Evolutionary conservation across 208 protist species (phyloP), one percentile per base, ranked within the genome.

Genomic region (Leptomonas pyrrhocoris): DNA sequence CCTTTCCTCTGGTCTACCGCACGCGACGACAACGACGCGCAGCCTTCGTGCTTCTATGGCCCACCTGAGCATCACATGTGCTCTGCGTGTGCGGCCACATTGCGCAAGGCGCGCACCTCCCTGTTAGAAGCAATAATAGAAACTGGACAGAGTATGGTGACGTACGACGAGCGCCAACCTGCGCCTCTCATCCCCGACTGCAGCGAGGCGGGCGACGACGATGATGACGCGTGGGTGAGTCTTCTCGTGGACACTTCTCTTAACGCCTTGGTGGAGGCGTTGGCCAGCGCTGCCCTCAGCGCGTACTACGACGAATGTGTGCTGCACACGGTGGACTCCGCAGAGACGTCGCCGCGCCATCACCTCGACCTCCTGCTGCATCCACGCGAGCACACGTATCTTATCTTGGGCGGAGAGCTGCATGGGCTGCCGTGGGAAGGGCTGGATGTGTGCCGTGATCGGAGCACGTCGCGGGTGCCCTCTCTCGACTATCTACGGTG

Each of bases 361-460:
- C 85, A 89, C 54, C 61, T 77, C 12, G 75, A 93, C 60, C 67
- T 93, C 13, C 61, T 74, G 49, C 61, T 73, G 2, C 49, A 85
- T n/a, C 73, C 79, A 4, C 89, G 89, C 34, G 66, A 74, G 51
- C 82, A 89, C 72, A 68, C 88, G n/a, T 89, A 90, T 54, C 53
- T 94, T 42, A 51, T 81, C 12, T 51, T 92, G 13, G 73, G 79
- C 43, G 69, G 76, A 36, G 78, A 80, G 51, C 75, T 93, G 66
- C 83, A 92, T 49, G 38, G 23, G 21, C 61, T 94, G 58, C 86
- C 86, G 30, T 90, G 81, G 78, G 89, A 94, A 61, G 81, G 72
- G 34, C 66, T 86, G 40, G 82, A 84, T 15, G 80, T 80, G 30
- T 74, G 84, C 59, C 73, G 73, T 12, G 43, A 55, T 23, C 74